Conservation (phyloP, 495 filamentous ascomycete species). For the Trypethelium eluteriae region DNA sequence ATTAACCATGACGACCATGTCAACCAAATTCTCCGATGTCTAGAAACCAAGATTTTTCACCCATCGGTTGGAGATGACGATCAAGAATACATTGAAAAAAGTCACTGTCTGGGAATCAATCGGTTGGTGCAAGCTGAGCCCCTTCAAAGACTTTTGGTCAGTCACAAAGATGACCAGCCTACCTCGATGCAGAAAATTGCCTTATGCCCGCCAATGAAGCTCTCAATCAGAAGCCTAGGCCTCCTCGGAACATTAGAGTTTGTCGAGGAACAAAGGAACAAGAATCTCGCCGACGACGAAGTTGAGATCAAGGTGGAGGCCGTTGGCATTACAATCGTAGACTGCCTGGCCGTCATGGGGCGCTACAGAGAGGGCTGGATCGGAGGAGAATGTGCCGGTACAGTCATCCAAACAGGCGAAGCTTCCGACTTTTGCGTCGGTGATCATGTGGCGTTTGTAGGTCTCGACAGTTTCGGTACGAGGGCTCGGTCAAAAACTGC, state of each 20-base stretch:
- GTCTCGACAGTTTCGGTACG: too few relatives aligned
- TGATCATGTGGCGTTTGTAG: not conserved
- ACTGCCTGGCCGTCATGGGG: not conserved
- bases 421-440: not conserved
- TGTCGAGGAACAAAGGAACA: not conserved
- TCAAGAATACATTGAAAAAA: not conserved
- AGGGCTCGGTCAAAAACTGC: too few relatives aligned
- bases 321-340: slow-evolving; percentile 7
- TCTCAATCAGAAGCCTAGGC: not conserved
- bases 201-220: not conserved
- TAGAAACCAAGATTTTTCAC: not conserved
- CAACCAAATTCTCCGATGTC: not conserved
- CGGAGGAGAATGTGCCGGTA: slow-evolving; percentile 8
- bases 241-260: slow-evolving; percentile 1
- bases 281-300: not conserved
- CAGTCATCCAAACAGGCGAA: not conserved
- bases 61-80: not conserved
- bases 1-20: not conserved
- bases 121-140: not conserved
- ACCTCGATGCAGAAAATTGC: not conserved
- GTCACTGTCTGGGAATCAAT: not conserved
- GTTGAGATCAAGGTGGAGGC: slow-evolving; percentile 13
- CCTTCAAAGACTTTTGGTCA: not conserved
- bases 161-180: not conserved
- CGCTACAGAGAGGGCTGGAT: not conserved